Evolutionary conservation across 2,329 filamentous ascomycete genomes (phyloP).

Genomic region (Penicillium decumbens): DNA sequence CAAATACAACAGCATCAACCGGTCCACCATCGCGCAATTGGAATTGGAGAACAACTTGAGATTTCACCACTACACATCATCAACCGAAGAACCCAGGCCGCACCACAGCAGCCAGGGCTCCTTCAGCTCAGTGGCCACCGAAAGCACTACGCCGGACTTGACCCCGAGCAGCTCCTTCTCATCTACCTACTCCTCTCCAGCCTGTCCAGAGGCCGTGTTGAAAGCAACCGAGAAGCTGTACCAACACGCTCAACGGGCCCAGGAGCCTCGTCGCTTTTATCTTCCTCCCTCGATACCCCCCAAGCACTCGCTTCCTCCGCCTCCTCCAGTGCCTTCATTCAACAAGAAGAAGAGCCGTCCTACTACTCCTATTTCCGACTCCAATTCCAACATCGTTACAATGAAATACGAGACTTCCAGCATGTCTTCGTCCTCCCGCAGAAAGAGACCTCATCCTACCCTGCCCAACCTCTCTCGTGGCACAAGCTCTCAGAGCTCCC

Average conservation of each 20-base stretch:
- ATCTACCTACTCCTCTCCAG: constrained; percentile 31
- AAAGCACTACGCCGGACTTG: constrained; percentile 32
- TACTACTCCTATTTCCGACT: constrained; percentile 13
- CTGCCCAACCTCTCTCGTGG: constrained; percentile 28
- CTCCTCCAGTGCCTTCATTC: constrained; percentile 23
- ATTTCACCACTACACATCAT: constrained; percentile 27
- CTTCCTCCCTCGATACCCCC: constrained; percentile 24
- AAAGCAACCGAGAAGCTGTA: constrained; percentile 29
- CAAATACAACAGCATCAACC: constrained; percentile 20
- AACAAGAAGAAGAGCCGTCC: constrained; percentile 24
- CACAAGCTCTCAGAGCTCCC: constrained; percentile 16
- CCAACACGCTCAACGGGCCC: constrained; percentile 20
- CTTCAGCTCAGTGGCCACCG: constrained; percentile 32
- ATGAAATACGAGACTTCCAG: constrained; percentile 28
- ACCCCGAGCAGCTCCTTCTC: constrained; percentile 41
- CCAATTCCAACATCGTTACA: constrained; percentile 27
- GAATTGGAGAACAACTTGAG: constrained; percentile 30
- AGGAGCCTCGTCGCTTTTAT: constrained; percentile 21
- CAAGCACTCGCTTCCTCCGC: constrained; percentile 20
- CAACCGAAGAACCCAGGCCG: constrained; percentile 20
- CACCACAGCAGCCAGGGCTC: constrained; percentile 32
- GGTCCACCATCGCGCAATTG: constrained; percentile 30
- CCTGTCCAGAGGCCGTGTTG: constrained; percentile 28
- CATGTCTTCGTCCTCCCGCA: constrained; percentile 27
- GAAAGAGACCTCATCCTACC: constrained; percentile 31